phyloP scores from a whole-genome alignment of 306 rosid species.

The Gleditsia sinensis region DNA sequence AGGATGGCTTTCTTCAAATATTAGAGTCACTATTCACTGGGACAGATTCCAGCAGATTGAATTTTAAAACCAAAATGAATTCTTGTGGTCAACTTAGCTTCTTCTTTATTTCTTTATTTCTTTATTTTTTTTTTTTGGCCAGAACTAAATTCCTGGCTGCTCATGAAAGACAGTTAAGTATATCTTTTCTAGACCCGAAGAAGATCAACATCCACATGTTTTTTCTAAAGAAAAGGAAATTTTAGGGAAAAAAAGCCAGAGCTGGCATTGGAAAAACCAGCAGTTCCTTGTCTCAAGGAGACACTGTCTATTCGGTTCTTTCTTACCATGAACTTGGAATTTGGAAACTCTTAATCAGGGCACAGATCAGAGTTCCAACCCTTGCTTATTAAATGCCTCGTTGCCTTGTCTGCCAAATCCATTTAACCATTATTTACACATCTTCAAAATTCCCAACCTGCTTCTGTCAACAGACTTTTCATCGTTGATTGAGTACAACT shows the following conservation, averaged over 20 bases:
- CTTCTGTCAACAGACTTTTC: background rate
- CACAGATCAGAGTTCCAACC: slow-evolving; percentile 19
- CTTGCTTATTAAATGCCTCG: slow-evolving; percentile 1
- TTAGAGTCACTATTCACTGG: background rate
- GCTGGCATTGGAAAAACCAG: slow-evolving; percentile 53
- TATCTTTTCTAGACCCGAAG: slow-evolving; percentile 39
- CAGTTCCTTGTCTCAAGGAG: slow-evolving; percentile 56
- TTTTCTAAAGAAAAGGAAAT: slow-evolving; percentile 21
- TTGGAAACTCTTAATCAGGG: slow-evolving; percentile 19
- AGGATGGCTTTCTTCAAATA: background rate
- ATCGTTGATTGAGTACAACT: background rate
- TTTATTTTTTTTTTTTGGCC: background rate
- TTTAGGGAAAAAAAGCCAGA: slow-evolving; percentile 20
- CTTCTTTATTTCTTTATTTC: background rate
- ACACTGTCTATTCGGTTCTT: slow-evolving; percentile 25
- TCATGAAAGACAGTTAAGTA: slow-evolving; percentile 37
- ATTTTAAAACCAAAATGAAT: slow-evolving; percentile 11
- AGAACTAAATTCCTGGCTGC: background rate
- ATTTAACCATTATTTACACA: background rate
- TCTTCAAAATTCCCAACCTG: background rate
- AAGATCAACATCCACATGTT: slow-evolving; percentile 51
- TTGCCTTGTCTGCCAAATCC: slow-evolving; percentile 24
- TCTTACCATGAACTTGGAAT: slow-evolving; percentile 43
- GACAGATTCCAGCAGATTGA: slow-evolving; percentile 29
- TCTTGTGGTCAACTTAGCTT: slow-evolving; percentile 27